Base-by-base conservation (phyloP, 2,329 filamentous ascomycete species). In the Sarocladium kiliense region DNA sequence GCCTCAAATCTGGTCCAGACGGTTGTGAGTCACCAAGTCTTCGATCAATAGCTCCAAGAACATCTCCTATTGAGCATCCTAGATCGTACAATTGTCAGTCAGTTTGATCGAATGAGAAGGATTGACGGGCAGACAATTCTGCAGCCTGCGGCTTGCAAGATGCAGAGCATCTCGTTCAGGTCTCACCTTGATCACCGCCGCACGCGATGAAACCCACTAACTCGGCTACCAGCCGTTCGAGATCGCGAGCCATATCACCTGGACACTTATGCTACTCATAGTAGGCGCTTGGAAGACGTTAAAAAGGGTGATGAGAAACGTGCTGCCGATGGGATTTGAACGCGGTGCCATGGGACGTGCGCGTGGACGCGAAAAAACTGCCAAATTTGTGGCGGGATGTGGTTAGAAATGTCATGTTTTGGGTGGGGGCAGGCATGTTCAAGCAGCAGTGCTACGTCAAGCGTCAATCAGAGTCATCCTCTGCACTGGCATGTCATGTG, bases 181-280 rank as follows among this genome's bases (percentile, higher is more conserved):
- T 66, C 69, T 63, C 57, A 68, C 71, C 70, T 61, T 68, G 60
- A 62, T 72, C 70, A 51, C 71, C 71, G 23, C 67, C 65, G 57
- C 70, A 73, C 45, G 71, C 66, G 41, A 72, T 67, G 32, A 71
- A 59, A 50, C 70, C 64, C 57, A 73, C 59, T 45, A 73, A 62
- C 55, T 64, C 63, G 47, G 65, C 67, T 57, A 73, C 70, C 58
- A 72, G 61, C 58, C 67, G 68, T 62, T 73, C 71, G 25, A 72
- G 68, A 60, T 73, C 70, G 57, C 65, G 67, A 55, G 66, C 65
- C 71, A 73, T 73, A 53, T 45, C 60, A 55, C 59, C 42, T 44
- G 25, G 45, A 14, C 53, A 39, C 51, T 41, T 47, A 34, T 50
- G 55, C 27, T 55, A 55, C 23, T 64, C 69, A 71, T 71, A 55